Base-by-base conservation (phyloP, 2,329 filamentous ascomycete genomes). In the Aureobasidium sp. region DNA sequence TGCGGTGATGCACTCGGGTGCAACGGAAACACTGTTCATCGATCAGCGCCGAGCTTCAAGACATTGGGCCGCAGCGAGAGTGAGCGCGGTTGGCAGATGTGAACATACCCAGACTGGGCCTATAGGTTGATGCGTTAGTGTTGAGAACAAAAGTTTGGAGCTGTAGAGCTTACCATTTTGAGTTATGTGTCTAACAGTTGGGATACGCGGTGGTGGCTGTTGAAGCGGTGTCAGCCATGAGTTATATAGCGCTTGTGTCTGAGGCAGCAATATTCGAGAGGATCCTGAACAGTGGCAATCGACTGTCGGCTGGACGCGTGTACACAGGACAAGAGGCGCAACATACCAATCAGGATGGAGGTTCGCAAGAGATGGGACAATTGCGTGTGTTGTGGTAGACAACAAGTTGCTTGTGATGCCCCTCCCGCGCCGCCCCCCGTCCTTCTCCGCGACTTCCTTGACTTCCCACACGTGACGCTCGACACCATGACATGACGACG, bases 1-100 rank as follows among this genome's bases (percentile, higher is more conserved):
- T 60, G 70, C 69, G 55, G 65, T 64, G 63, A 79, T 80, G 79
- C 86, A 90, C 56, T 90, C 85, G 68, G 80, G 78, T 61, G 79
- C 74, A 65, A 90, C 83, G 68, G 78, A 78, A 63, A 86, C 85
- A 79, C 86, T 90, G 71, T 48, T 16, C 42, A 41, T 24, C 19
- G 32, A n/a, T 51, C 41, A 37, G 48, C 19, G 40, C 41, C 40
- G 25, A 24, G 29, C 38, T 37, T 21, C 29, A 37, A n/a, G 34
- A 34, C 47, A 30, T 30, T 40, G 45, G 47, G 50, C 51, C 35
- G 45, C 45, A 30, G 19, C 27, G 30, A 48, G n/a, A 41, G 49
- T 50, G 51, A 38, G 45, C 40, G 51, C 35, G 55, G 42, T 24
- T 52, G 40, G 55, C 47, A 47, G 35, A 7, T 55, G 32, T 49